Base-by-base conservation (phyloP, 2,329 filamentous ascomycete genomes). In the Fusarium guadeloupense region DNA sequence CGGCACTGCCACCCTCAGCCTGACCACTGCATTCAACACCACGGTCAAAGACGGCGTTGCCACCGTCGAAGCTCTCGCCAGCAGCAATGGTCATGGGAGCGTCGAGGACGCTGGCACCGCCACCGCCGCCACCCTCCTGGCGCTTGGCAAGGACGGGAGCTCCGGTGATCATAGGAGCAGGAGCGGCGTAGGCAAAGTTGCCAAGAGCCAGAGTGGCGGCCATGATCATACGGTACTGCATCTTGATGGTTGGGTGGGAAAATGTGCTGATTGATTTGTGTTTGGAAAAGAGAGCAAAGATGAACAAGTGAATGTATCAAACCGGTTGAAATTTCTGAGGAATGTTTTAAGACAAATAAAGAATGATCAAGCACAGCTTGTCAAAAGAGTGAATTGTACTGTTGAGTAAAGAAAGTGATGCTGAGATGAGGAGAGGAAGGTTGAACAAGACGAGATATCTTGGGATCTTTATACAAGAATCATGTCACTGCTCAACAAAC, bases 1-100 rank as follows among this genome's bases (percentile, higher is more conserved):
- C 80, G 0, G 71, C 69, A 40, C 60, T 58, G 8, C 69, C 68
- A n/a, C 69, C 69, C 45, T 71, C 69, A 0, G 6, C 33, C 45
- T 71, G 69, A 2, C 69, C 69, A 52, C 62, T 67, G 59, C 69
- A 71, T 9, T 55, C 45, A 37, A 64, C 60, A 53, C 70, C 70
- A 13, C 70, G 70, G 34, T 72, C 70, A 16, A 62, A 72, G 54
- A 70, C 49, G 47, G 54, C 66, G 37, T 72, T 63, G 12, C 65
- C 60, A 42, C 70, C 72, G 16, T 74, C 72, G 25, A 74, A 74
- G 49, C 62, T 55, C 48, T 70, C 42, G 17, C 68, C 68, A 1
- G 68, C 68, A 6, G 66, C 68, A 30, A 65, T 70, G 20, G 69
- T 69, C 64, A 58, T 66, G 34, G 65, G 60, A 4, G 63, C 67